Conservation (phyloP, 805 yeast species). For the Metahyphopichia silvanorum region DNA sequence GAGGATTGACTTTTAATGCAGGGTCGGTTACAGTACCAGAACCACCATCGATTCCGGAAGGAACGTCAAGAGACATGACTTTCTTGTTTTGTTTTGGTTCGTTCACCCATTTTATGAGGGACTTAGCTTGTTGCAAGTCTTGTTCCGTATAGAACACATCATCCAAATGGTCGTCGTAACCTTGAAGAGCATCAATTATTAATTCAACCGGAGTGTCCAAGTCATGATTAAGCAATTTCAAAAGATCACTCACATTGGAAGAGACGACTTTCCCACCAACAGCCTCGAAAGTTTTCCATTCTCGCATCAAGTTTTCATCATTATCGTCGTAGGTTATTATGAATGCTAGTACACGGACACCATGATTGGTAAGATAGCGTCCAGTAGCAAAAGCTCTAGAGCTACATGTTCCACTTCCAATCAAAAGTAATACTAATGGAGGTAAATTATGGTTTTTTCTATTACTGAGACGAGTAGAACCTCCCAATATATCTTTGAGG, state of each 20-base stretch:
- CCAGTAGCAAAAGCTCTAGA: conserved; percentile 75
- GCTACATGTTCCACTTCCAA: conserved; percentile 76
- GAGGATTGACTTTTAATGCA: conserved; percentile 39
- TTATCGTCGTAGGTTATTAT: conserved; percentile 30
- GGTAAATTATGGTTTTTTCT: conserved; percentile 71
- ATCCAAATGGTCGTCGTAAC: conserved; percentile 66
- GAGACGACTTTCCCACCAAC: conserved; percentile 63
- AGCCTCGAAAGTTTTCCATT: conserved; percentile 52
- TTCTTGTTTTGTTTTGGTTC: conserved; percentile 36
- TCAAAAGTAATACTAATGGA: conserved; percentile 68
- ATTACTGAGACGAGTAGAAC: conserved; percentile 56
- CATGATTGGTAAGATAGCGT: conserved; percentile 72
- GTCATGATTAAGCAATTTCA: conserved; percentile 37
- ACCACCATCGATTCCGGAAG: conserved; percentile 81
- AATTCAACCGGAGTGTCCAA: conserved; percentile 75
- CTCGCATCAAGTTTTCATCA: conserved; percentile 45
- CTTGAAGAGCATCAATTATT: conserved; percentile 81
- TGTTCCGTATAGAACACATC: conserved; percentile 45
- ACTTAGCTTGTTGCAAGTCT: conserved; percentile 37
- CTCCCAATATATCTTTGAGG: conserved; percentile 59
- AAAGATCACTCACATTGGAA: conserved; percentile 31
- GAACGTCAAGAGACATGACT: conserved; percentile 69
- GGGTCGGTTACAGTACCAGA: conserved; percentile 52
- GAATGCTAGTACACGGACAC: conserved; percentile 62
- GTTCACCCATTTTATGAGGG: conserved; percentile 69